phyloP scores from a whole-genome alignment of 495 filamentous ascomycete species.

The Talaromyces wortmannii region DNA sequence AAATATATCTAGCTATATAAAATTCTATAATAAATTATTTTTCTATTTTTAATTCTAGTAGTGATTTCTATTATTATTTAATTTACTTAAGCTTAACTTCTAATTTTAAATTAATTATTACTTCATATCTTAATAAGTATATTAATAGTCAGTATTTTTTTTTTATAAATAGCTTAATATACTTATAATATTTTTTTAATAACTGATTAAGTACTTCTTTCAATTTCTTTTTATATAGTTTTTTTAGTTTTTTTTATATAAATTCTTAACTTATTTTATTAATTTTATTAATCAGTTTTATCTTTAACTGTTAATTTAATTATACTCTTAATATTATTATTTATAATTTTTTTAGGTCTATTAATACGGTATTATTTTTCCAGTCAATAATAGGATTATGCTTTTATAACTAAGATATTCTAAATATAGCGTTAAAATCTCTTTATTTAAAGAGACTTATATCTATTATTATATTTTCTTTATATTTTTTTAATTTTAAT shows the following conservation, averaged over 20 bases:
- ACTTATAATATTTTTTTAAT: constrained; percentile 8
- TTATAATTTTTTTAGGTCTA: not conserved
- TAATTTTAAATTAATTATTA: not conserved
- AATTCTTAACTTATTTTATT: not conserved
- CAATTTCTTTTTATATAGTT: not conserved
- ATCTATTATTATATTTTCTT: too few species aligned
- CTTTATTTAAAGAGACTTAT: too few species aligned
- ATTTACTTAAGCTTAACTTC: not conserved
- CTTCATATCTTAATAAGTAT: not conserved
- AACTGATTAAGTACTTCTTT: not conserved
- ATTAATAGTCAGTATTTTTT: not conserved
- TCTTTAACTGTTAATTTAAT: not conserved
- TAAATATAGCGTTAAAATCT: too few species aligned
- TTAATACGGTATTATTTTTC: not conserved
- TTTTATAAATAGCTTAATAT: constrained; percentile 2
- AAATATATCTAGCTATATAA: constrained; percentile 8
- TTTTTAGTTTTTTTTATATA: not conserved
- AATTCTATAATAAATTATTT: constrained; percentile 8
- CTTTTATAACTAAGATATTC: not conserved
- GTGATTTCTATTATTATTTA: not conserved
- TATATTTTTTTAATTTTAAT: too few species aligned
- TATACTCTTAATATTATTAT: not conserved
- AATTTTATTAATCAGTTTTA: constrained; percentile 6
- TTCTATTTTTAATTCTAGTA: too few species aligned
- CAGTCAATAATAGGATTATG: not conserved